Evolutionary conservation across 495 filamentous ascomycete genomes (phyloP).

Genomic region (Xylaria flabelliformis): DNA sequence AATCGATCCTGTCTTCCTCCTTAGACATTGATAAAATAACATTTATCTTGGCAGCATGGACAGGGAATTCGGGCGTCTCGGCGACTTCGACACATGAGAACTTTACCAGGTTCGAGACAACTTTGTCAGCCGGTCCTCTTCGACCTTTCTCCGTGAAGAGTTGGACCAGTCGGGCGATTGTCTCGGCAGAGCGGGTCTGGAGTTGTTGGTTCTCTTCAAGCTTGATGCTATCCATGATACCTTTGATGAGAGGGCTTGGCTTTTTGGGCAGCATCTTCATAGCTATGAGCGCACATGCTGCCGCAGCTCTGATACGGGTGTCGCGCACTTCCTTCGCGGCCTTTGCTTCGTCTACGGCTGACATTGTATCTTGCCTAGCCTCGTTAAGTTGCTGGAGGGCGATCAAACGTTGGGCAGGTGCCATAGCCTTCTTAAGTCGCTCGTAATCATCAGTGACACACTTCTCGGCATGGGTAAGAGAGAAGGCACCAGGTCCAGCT

Average conservation of each 20-base stretch:
- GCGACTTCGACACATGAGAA: constrained; percentile 97
- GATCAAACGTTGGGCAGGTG: constrained; percentile 82
- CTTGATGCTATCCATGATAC: constrained; percentile 98
- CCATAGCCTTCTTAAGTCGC: constrained; percentile 79
- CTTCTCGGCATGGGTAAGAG: constrained; percentile 83
- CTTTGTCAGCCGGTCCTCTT: constrained; percentile 85
- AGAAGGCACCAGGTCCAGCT: constrained; percentile 90
- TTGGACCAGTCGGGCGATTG: constrained; percentile 82
- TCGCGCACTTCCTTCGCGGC: constrained; percentile 80
- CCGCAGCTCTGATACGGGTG: constrained; percentile 83
- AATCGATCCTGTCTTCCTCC: constrained; percentile 94
- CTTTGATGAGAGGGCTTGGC: constrained; percentile 86
- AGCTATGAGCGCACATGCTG: constrained; percentile 86
- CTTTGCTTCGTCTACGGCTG: constrained; percentile 78
- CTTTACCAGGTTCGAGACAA: constrained; percentile 90
- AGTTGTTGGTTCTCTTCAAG: constrained; percentile 90
- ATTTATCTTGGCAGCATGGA: constrained; percentile 73
- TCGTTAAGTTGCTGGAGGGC: constrained; percentile 75
- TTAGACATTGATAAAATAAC: constrained; percentile 91
- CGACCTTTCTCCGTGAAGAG: constrained; percentile 79
- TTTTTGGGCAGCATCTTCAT: constrained; percentile 88
- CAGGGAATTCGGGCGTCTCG: constrained; percentile 92
- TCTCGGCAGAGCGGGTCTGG: constrained; percentile 84
- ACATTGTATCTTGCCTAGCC: constrained; percentile 69
- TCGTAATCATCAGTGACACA: constrained; percentile 84